These are phyloP conservation scores for Aphanomyces invadans DNA, from an alignment of 352 stramenopile genomes.

Conservation along the genomic window DNA sequence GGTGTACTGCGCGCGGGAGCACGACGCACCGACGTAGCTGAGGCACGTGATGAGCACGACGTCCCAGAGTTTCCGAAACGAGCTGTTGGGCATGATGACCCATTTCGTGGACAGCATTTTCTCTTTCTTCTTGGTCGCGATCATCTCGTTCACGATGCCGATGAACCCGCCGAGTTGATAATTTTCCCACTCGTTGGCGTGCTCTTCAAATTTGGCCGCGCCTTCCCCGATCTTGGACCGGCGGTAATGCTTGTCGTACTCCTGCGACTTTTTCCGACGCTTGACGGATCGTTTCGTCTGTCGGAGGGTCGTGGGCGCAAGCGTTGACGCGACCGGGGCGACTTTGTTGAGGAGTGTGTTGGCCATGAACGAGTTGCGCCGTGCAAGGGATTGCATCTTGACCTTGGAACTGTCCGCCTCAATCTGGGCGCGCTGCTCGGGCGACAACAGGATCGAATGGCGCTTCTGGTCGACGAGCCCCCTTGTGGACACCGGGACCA, in stretches of 20 bases:
- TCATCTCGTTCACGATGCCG: conserved; percentile 15
- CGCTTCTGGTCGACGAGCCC: not conserved
- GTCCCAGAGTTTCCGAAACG: conserved; percentile 11
- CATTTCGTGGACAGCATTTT: not conserved
- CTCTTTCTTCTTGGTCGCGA: conserved; percentile 6
- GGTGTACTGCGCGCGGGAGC: not conserved
- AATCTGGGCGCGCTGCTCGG: not conserved
- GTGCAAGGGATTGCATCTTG: not conserved
- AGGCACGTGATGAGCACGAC: conserved; percentile 3
- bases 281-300: not conserved
- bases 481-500: not conserved
- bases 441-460: not conserved
- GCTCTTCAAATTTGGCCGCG: conserved; percentile 8
- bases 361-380: not conserved
- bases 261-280: not conserved
- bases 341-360: not conserved
- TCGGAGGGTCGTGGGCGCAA: not conserved
- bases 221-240: conserved; percentile 1
- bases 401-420: not conserved
- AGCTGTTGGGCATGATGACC: conserved; percentile 17
- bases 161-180: conserved; percentile 19
- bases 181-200: conserved; percentile 17
- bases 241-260: conserved; percentile 13
- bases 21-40: conserved; percentile 2
- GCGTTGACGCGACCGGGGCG: not conserved